Conservation (phyloP, 257 asterid species). For the Solanum appendiculatum region DNA sequence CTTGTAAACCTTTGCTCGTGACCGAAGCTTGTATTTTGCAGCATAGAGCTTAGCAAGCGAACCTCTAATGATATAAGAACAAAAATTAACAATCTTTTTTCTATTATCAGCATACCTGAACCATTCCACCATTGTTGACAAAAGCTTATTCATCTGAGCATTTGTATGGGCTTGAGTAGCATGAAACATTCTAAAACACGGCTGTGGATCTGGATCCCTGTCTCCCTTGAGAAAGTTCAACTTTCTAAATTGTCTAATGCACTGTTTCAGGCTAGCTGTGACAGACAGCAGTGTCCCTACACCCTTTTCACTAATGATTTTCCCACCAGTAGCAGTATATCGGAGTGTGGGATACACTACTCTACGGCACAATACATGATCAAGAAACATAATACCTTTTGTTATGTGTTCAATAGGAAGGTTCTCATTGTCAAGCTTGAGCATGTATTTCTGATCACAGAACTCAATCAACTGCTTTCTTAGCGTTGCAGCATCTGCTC, state of each 20-base stretch:
- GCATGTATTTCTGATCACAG: slow-evolving; percentile 77
- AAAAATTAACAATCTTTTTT: slow-evolving; percentile 86
- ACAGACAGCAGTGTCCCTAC: slow-evolving; percentile 89
- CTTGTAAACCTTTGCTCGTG: slow-evolving; percentile 92
- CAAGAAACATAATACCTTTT: slow-evolving; percentile 95
- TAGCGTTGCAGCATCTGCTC: slow-evolving; percentile 92
- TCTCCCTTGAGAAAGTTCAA: slow-evolving; percentile 80
- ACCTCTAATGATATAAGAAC: slow-evolving; percentile 89
- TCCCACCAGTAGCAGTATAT: slow-evolving; percentile 95
- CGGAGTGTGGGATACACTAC: slow-evolving; percentile 93
- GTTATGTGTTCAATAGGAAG: slow-evolving; percentile 95
- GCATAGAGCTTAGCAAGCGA: slow-evolving; percentile 98
- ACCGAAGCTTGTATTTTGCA: slow-evolving; percentile 90
- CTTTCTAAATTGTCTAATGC: slow-evolving; percentile 84
- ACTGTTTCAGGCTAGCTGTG: slow-evolving; percentile 93
- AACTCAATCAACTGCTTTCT: slow-evolving; percentile 84
- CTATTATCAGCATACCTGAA: slow-evolving; percentile 93
- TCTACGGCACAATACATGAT: slow-evolving; percentile 86
- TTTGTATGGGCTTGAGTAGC: slow-evolving; percentile 98
- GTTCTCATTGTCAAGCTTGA: slow-evolving; percentile 86
- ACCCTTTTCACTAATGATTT: slow-evolving; percentile 93
- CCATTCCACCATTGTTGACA: slow-evolving; percentile 94
- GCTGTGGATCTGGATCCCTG: slow-evolving; percentile 97
- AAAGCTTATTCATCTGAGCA: slow-evolving; percentile 93
- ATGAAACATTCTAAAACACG: slow-evolving; percentile 97